These are phyloP conservation scores for Mycena galericulata DNA, from an alignment of 768 basidiomycete species.

Conservation along the genomic window DNA sequence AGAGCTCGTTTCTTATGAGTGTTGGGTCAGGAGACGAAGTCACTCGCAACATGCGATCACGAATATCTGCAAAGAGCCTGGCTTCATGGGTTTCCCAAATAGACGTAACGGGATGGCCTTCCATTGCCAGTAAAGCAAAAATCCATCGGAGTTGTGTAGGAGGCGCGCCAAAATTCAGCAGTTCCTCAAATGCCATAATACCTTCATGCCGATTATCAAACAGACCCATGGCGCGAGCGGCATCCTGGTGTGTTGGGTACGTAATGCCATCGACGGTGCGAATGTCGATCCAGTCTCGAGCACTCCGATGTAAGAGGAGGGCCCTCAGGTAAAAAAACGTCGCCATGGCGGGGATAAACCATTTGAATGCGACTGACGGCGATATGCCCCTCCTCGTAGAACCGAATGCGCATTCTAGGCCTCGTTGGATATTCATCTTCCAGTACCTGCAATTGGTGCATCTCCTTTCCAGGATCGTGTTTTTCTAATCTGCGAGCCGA, in stretches of 20 bases:
- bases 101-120: background rate
- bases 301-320: background rate
- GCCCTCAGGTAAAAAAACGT: background rate
- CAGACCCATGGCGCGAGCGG: background rate
- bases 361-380: constrained; percentile 9
- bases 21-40: background rate
- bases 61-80: background rate
- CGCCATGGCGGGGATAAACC: constrained; percentile 8
- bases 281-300: background rate
- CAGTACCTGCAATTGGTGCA: too few species aligned
- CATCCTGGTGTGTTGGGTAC: background rate
- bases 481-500: too few species aligned
- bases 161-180: background rate
- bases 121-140: background rate
- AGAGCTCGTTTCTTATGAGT: background rate
- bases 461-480: too few species aligned
- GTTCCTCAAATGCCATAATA: constrained; percentile 4
- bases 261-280: background rate
- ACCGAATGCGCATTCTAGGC: too few species aligned
- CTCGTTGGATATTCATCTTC: too few species aligned
- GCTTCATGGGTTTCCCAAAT: background rate
- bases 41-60: background rate
- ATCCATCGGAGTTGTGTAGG: background rate
- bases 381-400: too few species aligned
- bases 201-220: constrained; percentile 2